Base-by-base conservation (phyloP, 768 basidiomycete genomes). In the Megacollybia marginata region DNA sequence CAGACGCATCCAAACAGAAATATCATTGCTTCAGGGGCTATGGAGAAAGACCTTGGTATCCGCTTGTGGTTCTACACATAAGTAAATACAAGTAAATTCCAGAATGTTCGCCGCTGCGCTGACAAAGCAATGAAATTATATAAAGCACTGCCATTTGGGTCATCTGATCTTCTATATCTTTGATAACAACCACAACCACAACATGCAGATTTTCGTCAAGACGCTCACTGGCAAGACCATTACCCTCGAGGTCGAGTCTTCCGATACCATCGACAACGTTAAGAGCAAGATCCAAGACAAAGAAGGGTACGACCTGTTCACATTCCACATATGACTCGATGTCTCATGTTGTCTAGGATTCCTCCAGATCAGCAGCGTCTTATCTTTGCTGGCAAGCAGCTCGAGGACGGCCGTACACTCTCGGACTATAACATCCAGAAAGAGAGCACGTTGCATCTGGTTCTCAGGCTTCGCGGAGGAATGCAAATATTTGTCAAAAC, bases 371-470 rank as follows among this genome's bases (percentile, higher is more conserved):
- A 94, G 71, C 94, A 97, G 69, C 92, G 95, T 59, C 69, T 98
- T 71, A 97, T 98, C 77, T 99, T 98, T 67, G 95, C 95, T 48
- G 95, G 95, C 60, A 97, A 99, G 75, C 95, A 97, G 85, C 83
- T 44, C 85, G 85, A 98, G 76, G 96, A 99, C 72, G 96, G 96
- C 55, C 88, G 93, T 68, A 98, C 89, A 54, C 85, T 93, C 53
- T 85, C 72, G 66, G 91, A 92, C 75, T 94, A 94, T 71, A 94
- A 95, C 78, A 95, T 99, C 65, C 96, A 98, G 75, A 97, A 97
- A 80, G 95, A 98, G 75, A 96, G 92, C 32, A 98, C 95, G 54
- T 88, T 99, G 52, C 95, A 98, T 72, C 70, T 98, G 35, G 80
- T 78, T 33, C 69, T 66, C 32, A 69, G 72, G 48, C 68, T 72